A percentile compares a stretch with the other conserved stretches of the same genome.
Conservation (phyloP, 2,329 filamentous ascomycete genomes). For the Graphiopsis chlorocephala region DNA sequence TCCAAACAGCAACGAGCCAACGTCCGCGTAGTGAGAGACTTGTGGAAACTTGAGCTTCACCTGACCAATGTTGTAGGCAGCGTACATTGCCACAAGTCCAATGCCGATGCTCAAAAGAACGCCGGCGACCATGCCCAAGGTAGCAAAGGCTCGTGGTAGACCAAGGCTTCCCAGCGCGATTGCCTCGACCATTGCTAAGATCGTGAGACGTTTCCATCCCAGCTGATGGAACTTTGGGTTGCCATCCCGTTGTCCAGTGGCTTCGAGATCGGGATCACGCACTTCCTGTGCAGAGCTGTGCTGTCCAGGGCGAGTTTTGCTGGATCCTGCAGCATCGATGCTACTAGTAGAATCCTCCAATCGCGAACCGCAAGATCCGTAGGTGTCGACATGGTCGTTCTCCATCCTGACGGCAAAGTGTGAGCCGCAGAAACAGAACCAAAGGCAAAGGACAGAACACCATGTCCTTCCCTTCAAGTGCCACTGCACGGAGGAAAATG, state of each 20-base stretch:
- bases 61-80: conserved; percentile 12
- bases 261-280: background rate
- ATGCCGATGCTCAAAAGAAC: conserved; percentile 12
- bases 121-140: conserved; percentile 11
- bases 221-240: conserved; percentile 13
- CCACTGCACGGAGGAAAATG: background rate
- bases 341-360: background rate
- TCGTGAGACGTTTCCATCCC: conserved; percentile 11
- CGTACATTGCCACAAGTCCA: conserved; percentile 13
- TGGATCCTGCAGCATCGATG: background rate
- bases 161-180: conserved; percentile 12
- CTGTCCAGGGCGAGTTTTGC: background rate
- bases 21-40: conserved; percentile 12
- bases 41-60: conserved; percentile 9
- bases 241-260: background rate
- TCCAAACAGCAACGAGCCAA: conserved; percentile 11
- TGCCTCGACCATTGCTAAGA: conserved; percentile 12
- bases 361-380: background rate
- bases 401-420: background rate
- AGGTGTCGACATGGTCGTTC: background rate
- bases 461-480: background rate
- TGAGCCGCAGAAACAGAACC: background rate
- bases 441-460: background rate
- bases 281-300: background rate
- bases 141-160: conserved; percentile 11